A percentile compares a stretch with the other conserved stretches of the same genome.
These are phyloP conservation scores for Aspergillus luchuensis DNA, from an alignment of 2,329 filamentous ascomycete genomes.

Conservation along the genomic window DNA sequence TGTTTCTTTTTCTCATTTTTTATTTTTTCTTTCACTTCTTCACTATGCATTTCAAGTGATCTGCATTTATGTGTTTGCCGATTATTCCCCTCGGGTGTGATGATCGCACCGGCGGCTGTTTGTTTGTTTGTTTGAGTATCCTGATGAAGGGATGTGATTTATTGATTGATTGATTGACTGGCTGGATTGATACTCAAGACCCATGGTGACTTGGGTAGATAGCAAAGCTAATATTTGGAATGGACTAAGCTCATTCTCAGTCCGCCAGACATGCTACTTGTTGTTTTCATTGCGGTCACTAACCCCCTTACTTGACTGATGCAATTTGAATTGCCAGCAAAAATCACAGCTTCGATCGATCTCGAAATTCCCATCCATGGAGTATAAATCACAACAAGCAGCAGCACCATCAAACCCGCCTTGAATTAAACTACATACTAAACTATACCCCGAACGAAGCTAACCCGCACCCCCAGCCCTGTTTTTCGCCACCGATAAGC, in stretches of 20 bases:
- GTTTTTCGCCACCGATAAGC: neutral
- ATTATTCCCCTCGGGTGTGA: slow-evolving; percentile 20
- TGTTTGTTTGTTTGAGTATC: slow-evolving; percentile 5
- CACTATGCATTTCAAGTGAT: neutral
- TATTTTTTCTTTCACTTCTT: slow-evolving; percentile 1
- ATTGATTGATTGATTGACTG: slow-evolving; percentile 11
- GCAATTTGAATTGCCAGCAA: neutral
- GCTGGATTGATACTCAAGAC: slow-evolving; percentile 1
- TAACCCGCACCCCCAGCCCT: neutral
- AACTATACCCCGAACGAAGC: neutral
- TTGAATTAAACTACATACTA: neutral
- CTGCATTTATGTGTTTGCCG: neutral
- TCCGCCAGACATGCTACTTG: neutral
- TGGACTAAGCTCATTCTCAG: neutral
- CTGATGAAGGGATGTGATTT: slow-evolving; percentile 16
- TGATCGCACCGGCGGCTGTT: slow-evolving; percentile 20
- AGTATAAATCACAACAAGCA: neutral
- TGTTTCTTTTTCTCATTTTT: neutral
- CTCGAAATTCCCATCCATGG: no score
- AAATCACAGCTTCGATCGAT: no score
- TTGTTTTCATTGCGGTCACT: neutral
- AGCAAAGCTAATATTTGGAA: slow-evolving; percentile 1
- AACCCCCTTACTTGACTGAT: neutral
- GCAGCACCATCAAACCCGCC: neutral
- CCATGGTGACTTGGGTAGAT: neutral